Base-by-base conservation (phyloP, 2,329 filamentous ascomycete species). In the Didymella segeticola region DNA sequence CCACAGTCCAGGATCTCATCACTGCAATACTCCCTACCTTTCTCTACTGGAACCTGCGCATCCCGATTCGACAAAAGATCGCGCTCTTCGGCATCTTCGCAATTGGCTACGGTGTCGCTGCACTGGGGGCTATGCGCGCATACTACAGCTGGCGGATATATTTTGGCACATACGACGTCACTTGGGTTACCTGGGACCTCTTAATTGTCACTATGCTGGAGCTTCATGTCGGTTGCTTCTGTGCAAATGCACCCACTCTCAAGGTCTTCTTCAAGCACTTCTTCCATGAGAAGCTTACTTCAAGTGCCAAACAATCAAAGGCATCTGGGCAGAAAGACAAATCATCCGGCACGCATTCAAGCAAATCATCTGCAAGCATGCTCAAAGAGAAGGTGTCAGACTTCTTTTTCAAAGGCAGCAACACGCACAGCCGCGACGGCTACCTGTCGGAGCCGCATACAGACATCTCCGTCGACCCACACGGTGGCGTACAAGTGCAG, bases 201-300 rank as follows among this genome's bases (percentile, higher is more conserved):
- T 63, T 64, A 17, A 39, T 64, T 1, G 59, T 56, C 22, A 56
- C 61, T 2, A 48, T 71, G 43, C 38, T 71, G 8, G 69, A 72
- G 50, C 46, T 71, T 1, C 65, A 71, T 22, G 57, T 72, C 10
- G 70, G 69, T 1, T 63, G 58, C 6, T 66, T 70, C 14, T 72
- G 70, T 38, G 69, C 69, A 9, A 71, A 71, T 9, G 64, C 65
- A 1, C 70, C 70, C 2, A 62, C 67, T 1, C 53, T 70, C 8
- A 72, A 72, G 30, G 63, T 71, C n/a, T 71, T 72, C 47, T 71
- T 71, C 64, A 66, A 61, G 27, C 60, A 67, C 36, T 66, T 66
- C 58, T 63, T 72, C 61, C 51, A 59, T 4, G 66, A 69, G 2
- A 63, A 48, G 17, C 45, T 69, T 27, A 58, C 51, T 2, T 60